Base-by-base conservation (phyloP, 768 basidiomycete genomes). In the Multifurca ochricompacta region DNA sequence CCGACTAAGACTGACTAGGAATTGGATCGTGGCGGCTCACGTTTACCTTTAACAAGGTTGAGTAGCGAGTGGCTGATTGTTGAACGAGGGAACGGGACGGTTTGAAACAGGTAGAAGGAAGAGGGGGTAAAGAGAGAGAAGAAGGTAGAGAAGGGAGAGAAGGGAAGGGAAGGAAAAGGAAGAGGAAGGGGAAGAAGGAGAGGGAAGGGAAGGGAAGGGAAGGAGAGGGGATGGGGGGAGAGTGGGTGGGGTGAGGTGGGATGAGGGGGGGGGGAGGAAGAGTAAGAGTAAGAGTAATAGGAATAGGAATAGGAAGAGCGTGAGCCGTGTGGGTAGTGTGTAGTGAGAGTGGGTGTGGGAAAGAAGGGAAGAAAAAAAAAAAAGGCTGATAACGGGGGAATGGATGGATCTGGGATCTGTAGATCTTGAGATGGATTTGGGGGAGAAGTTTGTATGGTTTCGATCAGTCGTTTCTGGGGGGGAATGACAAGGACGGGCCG, bases 401-500 rank as follows among this genome's bases (percentile, higher is more conserved):
- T 32, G 36, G 43, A 31, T 21, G 36, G 56, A 58, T 57, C 56
- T 57, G 28, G 41, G 57, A 59, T 56, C 54, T 50, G 5, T 35
- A 58, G 58, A 61, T 61, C 58, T 58, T 57, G 58, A 59, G 48
- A 56, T 57, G 55, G 53, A 59, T 58, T 59, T 59, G 59, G 59
- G 58, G 60, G 60, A 53, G 60, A 59, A 54, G 60, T 32, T 59
- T 30, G 50, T 40, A 37, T 21, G 16, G 42, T 44, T 59, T 59
- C 59, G 59, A 59, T 59, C 55, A 59, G 59, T 50, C 50, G 56
- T 57, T 59, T 51, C 47, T 59, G 54, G 54, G 56, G 56, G 66
- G 40, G 50, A 18, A 39, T 53, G 44, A 51, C 49, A 65, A 68
- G 69, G 67, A 68, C 70, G 60, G 68, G 66, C 68, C 63, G 59